Conservation (phyloP, 148 eudicot genomes). For the Spergularia marina region DNA sequence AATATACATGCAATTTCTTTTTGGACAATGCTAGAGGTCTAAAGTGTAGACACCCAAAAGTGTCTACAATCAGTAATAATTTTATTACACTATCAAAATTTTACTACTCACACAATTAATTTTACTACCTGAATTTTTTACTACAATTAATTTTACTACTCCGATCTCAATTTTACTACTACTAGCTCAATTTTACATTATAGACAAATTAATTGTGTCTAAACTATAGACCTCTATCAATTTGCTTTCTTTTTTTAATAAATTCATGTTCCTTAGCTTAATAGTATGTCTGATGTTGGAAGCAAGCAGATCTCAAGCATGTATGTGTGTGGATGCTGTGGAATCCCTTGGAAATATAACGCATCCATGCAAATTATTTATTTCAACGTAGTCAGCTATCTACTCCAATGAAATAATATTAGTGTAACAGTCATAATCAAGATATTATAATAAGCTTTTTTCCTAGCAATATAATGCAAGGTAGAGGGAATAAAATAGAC, state of each 20-base stretch:
- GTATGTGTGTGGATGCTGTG: slow-evolving; percentile 20
- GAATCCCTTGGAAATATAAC: background rate
- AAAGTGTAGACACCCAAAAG: no score
- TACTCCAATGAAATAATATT: slow-evolving; percentile 27
- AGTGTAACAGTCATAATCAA: slow-evolving; percentile 14
- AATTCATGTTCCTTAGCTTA: background rate
- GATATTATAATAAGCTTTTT: background rate
- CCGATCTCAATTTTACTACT: no score
- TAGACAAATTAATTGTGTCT: no score
- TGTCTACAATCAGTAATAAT: no score
- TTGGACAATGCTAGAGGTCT: no score
- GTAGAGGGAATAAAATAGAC: background rate
- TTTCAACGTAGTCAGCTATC: slow-evolving; percentile 29
- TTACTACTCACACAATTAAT: no score
- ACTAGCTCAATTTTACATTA: no score
- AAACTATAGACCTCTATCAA: no score
- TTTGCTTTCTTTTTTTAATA: no score
- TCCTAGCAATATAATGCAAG: background rate
- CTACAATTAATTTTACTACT: no score
- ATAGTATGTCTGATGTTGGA: background rate
- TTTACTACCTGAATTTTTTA: no score
- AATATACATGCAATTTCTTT: background rate
- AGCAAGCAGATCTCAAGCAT: slow-evolving; percentile 7
- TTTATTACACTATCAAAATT: no score
- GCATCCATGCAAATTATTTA: slow-evolving; percentile 26